Evolutionary conservation across 2,329 filamentous ascomycete genomes (phyloP).

Genomic region (Purpureocillium lavendulum): DNA sequence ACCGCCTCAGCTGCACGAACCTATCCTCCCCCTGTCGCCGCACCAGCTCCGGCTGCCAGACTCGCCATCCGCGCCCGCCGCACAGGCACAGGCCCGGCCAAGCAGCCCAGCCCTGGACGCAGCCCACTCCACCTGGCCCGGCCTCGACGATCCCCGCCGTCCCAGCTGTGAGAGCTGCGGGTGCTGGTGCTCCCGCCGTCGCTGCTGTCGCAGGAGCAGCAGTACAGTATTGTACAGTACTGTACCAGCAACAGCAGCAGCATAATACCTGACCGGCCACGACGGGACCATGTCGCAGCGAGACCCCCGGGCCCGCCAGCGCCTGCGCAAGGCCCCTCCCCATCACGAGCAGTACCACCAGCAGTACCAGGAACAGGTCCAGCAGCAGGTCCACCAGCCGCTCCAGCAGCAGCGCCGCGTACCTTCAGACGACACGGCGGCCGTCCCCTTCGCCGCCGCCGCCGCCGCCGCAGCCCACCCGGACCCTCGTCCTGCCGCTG

Average conservation of each 20-base stretch:
- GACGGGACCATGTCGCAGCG: constrained; percentile 43
- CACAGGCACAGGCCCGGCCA: background rate
- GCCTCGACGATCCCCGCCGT: too few relatives aligned
- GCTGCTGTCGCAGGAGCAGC: too few relatives aligned
- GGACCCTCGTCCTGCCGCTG: background rate
- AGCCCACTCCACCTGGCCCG: too few relatives aligned
- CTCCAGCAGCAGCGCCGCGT: background rate
- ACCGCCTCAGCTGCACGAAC: too few relatives aligned
- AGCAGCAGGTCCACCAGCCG: constrained; percentile 6
- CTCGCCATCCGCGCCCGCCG: background rate
- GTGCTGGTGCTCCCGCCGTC: too few relatives aligned
- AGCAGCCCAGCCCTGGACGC: too few relatives aligned
- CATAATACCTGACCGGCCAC: constrained; percentile 1
- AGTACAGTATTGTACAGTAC: too few relatives aligned
- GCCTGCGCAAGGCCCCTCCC: constrained; percentile 16
- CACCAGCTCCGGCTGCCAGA: background rate
- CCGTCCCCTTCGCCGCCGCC: too few relatives aligned
- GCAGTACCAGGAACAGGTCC: constrained; percentile 7
- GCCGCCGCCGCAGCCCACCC: background rate
- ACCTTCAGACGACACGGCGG: background rate
- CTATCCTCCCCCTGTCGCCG: too few relatives aligned
- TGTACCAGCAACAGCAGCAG: too few relatives aligned
- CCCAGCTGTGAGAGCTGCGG: too few relatives aligned
- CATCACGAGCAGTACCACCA: background rate
- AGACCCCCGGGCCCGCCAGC: constrained; percentile 35